Percentiles rank a stretch among this genome's conserved stretches.
Evolutionary conservation across 768 basidiomycete genomes (phyloP).

Genomic region (Crepidotus variabilis): DNA sequence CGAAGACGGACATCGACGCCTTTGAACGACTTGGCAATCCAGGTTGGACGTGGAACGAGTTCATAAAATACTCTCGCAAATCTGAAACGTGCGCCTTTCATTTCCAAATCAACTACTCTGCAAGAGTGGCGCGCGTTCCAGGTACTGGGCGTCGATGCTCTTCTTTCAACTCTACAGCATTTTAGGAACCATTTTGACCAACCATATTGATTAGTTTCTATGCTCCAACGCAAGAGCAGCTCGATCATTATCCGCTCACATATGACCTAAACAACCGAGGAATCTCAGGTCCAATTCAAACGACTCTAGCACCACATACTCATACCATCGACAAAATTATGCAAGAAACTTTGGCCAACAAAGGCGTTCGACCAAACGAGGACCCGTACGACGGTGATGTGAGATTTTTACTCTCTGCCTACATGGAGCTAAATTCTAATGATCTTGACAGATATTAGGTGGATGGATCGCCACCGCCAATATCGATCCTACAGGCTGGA

Average conservation of each 20-base stretch:
- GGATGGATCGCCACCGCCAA: constrained; percentile 15
- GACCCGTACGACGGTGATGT: constrained; percentile 30
- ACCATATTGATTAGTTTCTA: too few species aligned
- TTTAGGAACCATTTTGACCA: too few species aligned
- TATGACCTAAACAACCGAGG: constrained; percentile 21
- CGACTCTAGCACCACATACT: constrained; percentile 22
- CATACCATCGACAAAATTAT: constrained; percentile 23
- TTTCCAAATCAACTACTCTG: too few species aligned
- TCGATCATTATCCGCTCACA: constrained; percentile 22
- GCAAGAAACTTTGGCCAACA: constrained; percentile 21
- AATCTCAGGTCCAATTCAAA: constrained; percentile 24
- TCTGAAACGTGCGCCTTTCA: constrained; percentile 28
- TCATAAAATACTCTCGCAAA: constrained; percentile 32
- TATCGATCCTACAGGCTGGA: constrained; percentile 41
- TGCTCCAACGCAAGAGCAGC: constrained; percentile 21
- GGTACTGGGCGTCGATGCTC: too few species aligned
- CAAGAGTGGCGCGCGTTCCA: too few species aligned
- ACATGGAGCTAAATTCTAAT: not conserved
- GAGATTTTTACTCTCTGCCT: too few species aligned
- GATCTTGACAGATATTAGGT: constrained; percentile 17
- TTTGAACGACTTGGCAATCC: constrained; percentile 48
- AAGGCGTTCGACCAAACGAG: constrained; percentile 17
- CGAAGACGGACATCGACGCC: constrained; percentile 24
- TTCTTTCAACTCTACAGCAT: not conserved
- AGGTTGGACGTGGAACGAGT: constrained; percentile 53